Conservation (phyloP, 192 early-diverging fungal species). For the Podila verticillata region DNA sequence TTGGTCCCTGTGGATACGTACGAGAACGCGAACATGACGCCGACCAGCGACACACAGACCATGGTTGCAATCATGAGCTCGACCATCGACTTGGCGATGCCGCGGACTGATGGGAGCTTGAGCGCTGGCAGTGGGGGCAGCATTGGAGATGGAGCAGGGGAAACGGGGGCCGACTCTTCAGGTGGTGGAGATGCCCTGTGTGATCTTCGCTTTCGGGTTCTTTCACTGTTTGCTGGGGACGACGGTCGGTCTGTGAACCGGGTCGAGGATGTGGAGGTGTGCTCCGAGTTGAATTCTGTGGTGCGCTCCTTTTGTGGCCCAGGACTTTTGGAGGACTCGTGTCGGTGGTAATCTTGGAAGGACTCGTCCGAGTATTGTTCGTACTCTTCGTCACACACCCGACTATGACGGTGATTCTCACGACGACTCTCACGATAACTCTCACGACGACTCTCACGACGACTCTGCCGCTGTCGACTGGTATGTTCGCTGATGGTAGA, state of each 20-base stretch:
- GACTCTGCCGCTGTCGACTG: neutral
- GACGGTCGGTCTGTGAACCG: neutral
- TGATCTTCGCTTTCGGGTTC: neutral
- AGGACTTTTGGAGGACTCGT: neutral
- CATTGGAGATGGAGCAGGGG: neutral
- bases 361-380: neutral
- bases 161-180: neutral
- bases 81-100: conserved; percentile 18
- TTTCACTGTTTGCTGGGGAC: neutral
- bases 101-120: conserved; percentile 26
- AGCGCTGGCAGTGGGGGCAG: conserved; percentile 8
- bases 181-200: neutral
- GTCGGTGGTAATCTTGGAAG: neutral
- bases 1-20: conserved; percentile 36
- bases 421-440: neutral
- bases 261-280: neutral
- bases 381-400: neutral
- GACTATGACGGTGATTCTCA: neutral
- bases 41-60: conserved; percentile 26
- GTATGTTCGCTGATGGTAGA: neutral
- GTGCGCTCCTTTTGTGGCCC: neutral
- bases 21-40: conserved; percentile 37
- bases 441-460: neutral
- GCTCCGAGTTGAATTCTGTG: too few relatives aligned
- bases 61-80: conserved; percentile 28